Percentiles rank a stretch among this genome's conserved stretches.
Evolutionary conservation across 179 eudicot genomes (phyloP).

Genomic region (Heliamphora pulchella): DNA sequence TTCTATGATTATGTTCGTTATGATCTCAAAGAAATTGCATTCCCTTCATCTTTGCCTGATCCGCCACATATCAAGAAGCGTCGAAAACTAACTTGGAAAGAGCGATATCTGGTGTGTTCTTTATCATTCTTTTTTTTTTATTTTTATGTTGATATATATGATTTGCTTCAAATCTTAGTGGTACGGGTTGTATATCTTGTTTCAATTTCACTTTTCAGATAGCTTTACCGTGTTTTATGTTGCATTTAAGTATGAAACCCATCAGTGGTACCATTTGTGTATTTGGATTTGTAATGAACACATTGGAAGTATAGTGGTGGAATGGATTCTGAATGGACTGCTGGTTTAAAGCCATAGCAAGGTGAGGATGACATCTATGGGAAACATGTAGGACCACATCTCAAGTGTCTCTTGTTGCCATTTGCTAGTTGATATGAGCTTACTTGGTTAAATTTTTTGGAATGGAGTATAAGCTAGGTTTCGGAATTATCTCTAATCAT

Average conservation of each 20-base stretch:
- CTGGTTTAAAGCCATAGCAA: neutral
- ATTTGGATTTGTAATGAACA: neutral
- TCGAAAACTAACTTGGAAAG: slow-evolving; percentile 61
- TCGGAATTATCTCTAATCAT: neutral
- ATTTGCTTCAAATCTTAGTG: slow-evolving; percentile 4
- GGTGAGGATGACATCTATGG: neutral
- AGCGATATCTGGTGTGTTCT: slow-evolving; percentile 52
- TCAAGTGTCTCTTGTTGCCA: neutral
- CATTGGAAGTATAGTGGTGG: neutral
- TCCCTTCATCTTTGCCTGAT: slow-evolving; percentile 94
- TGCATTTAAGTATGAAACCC: slow-evolving; percentile 7
- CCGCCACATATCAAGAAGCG: slow-evolving; percentile 77
- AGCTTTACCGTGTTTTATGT: neutral
- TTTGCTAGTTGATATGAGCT: neutral
- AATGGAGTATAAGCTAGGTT: neutral
- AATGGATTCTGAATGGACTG: neutral
- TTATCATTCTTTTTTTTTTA: neutral
- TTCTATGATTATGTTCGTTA: slow-evolving; percentile 61
- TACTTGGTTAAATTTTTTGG: slow-evolving; percentile 6
- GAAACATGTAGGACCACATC: neutral
- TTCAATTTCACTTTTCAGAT: slow-evolving; percentile 7
- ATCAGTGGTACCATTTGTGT: neutral
- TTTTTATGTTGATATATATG: no score
- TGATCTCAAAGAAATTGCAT: slow-evolving; percentile 87
- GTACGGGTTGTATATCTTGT: neutral